Conservation (phyloP, 192 early-diverging fungal species). For the Umbelopsis ramanniana region DNA sequence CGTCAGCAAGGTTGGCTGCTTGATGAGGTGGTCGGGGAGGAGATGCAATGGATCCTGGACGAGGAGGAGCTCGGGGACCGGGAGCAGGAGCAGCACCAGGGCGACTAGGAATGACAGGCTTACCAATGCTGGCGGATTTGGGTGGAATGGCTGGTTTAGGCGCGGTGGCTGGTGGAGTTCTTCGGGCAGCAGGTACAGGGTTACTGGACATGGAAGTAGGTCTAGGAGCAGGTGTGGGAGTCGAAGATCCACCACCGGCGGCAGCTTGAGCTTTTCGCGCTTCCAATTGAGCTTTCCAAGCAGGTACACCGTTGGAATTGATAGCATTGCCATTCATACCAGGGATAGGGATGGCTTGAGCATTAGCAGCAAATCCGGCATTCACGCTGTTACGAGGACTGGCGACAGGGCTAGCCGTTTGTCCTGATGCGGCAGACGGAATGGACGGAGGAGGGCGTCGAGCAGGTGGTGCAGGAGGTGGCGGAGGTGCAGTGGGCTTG, state of each 20-base stretch:
- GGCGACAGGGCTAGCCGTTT: slow-evolving; percentile 13
- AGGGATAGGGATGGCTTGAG: slow-evolving; percentile 15
- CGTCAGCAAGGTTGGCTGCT: slow-evolving; percentile 45
- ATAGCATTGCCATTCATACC: slow-evolving; percentile 26
- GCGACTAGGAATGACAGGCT: slow-evolving; percentile 44
- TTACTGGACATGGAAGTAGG: slow-evolving; percentile 7
- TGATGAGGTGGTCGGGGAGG: slow-evolving; percentile 25
- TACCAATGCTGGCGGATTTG: slow-evolving; percentile 34
- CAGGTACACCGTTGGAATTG: slow-evolving; percentile 47
- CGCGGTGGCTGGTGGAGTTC: slow-evolving; percentile 33
- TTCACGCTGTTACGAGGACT: slow-evolving; percentile 14
- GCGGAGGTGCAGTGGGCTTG: slow-evolving; percentile 43
- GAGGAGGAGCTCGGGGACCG: slow-evolving; percentile 39
- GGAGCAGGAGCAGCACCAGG: slow-evolving; percentile 28
- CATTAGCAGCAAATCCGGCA: not conserved
- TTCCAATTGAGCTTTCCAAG: slow-evolving; percentile 61
- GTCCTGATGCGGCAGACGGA: slow-evolving; percentile 21
- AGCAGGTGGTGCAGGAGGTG: slow-evolving; percentile 48
- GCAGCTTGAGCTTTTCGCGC: slow-evolving; percentile 55
- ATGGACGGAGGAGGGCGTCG: slow-evolving; percentile 37
- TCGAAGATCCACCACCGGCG: slow-evolving; percentile 16
- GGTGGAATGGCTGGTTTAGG: slow-evolving; percentile 45
- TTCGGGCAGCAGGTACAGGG: slow-evolving; percentile 34
- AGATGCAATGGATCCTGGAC: slow-evolving; percentile 24
- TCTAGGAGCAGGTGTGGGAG: slow-evolving; percentile 13